Percentiles rank a stretch among this genome's conserved stretches.
Conservation (phyloP, 2,329 filamentous ascomycete genomes). For the Colletotrichum scovillei region DNA sequence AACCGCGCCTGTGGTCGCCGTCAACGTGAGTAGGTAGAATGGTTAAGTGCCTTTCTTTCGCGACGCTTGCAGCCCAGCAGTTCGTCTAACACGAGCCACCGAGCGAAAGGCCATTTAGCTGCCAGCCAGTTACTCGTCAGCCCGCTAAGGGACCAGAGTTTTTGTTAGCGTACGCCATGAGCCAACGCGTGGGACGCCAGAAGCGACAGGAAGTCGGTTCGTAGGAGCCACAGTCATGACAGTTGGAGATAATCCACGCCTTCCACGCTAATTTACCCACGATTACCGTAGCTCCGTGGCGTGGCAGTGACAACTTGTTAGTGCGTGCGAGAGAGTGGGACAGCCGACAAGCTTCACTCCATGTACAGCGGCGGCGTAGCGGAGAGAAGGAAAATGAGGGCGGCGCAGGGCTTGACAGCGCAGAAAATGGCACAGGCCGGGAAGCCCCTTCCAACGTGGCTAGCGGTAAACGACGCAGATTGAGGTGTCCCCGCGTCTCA, state of each 20-base stretch:
- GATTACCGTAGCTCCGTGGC: neutral
- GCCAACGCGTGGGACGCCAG: neutral
- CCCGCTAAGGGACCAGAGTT: neutral
- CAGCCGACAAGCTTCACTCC: neutral
- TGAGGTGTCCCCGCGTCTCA: conserved; percentile 9
- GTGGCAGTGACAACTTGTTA: neutral
- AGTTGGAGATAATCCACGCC: neutral
- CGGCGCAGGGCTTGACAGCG: conserved; percentile 16
- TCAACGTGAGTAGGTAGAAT: neutral
- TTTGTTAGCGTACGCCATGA: neutral
- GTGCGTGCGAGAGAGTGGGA: neutral
- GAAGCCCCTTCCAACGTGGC: conserved; percentile 32
- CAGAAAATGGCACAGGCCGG: conserved; percentile 24
- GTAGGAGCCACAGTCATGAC: neutral
- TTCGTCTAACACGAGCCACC: neutral
- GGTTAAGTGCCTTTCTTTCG: neutral
- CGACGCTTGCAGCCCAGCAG: conserved; percentile 29
- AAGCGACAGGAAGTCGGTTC: conserved; percentile 14
- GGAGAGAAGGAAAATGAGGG: neutral
- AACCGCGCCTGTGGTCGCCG: neutral
- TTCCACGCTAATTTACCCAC: neutral
- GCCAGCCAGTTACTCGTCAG: neutral
- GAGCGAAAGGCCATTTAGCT: neutral
- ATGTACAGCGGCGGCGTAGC: no score
- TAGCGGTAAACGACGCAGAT: conserved; percentile 21